Evolutionary conservation across 2,329 filamentous ascomycete genomes (phyloP).

Genomic region (Aspergillus sp.): DNA sequence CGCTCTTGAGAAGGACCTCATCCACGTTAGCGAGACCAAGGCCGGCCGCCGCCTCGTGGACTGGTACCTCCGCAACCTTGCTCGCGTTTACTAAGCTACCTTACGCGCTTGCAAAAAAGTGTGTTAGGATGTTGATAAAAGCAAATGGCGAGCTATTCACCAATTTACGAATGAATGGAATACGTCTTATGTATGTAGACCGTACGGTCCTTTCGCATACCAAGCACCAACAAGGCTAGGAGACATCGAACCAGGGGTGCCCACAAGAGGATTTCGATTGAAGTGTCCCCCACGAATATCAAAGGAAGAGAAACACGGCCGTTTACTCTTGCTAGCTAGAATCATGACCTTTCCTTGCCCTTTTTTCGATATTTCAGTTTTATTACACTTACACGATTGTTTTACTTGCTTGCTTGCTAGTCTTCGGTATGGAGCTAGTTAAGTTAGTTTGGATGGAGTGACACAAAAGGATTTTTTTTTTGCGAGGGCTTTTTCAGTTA

Average conservation of each 20-base stretch:
- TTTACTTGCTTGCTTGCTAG: neutral
- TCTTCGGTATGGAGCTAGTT: constrained; percentile 14
- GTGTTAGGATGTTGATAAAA: neutral
- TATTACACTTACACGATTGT: neutral
- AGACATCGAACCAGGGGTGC: neutral
- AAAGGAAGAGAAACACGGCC: neutral
- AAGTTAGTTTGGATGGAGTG: constrained; percentile 5
- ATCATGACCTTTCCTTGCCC: constrained; percentile 16
- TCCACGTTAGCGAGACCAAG: constrained; percentile 98
- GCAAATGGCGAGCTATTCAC: neutral
- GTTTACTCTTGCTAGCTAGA: neutral
- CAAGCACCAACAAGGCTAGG: neutral
- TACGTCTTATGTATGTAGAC: neutral
- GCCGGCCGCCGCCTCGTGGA: constrained; percentile 95
- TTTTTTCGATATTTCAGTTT: constrained; percentile 10
- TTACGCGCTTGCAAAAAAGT: neutral
- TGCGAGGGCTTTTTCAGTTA: constrained; percentile 18
- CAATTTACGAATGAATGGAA: neutral
- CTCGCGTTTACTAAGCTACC: constrained; percentile 75
- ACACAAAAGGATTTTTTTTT: constrained; percentile 17
- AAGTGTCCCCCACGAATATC: neutral
- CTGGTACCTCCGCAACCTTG: constrained; percentile 97
- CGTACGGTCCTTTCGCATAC: neutral
- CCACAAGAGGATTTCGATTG: neutral
- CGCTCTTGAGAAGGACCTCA: constrained; percentile 92